phyloP scores from a whole-genome alignment of 2,329 filamentous ascomycete genomes.

The Fusarium siculi region DNA sequence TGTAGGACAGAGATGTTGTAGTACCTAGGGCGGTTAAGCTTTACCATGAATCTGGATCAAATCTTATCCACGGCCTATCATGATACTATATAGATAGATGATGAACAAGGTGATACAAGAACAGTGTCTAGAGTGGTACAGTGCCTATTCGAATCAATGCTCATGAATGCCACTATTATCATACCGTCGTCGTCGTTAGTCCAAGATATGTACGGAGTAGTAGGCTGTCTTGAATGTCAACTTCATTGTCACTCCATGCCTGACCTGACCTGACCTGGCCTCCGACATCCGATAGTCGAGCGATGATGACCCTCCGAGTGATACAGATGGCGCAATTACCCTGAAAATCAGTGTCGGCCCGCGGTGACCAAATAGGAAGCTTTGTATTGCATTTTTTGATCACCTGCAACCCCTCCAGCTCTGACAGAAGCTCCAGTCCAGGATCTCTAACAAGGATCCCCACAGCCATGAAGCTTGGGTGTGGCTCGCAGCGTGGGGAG shows the following conservation, averaged over 20 bases:
- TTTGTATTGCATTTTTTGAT: slow-evolving; percentile 9
- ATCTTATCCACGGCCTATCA: background rate
- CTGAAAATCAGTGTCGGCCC: slow-evolving; percentile 10
- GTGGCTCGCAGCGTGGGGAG: slow-evolving; percentile 32
- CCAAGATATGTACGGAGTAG: background rate
- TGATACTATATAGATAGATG: background rate
- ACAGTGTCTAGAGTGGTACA: background rate
- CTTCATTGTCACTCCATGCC: background rate
- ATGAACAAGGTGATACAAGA: background rate
- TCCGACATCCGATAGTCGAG: slow-evolving; percentile 7
- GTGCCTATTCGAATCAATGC: background rate
- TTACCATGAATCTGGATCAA: background rate
- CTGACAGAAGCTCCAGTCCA: slow-evolving; percentile 14
- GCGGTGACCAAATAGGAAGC: slow-evolving; percentile 29
- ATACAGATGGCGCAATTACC: slow-evolving; percentile 8
- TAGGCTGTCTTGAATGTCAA: background rate
- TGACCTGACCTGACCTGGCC: background rate
- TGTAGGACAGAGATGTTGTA: background rate
- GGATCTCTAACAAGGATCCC: slow-evolving; percentile 19
- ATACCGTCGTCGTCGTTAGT: background rate
- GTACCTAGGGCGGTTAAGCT: background rate
- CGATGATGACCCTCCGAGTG: slow-evolving; percentile 4
- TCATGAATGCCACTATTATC: background rate
- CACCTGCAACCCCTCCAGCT: slow-evolving; percentile 10
- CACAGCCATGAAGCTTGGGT: slow-evolving; percentile 11